Conservation (phyloP, 371 early-diverging fungal species). For the Mucor plumbeus region DNA sequence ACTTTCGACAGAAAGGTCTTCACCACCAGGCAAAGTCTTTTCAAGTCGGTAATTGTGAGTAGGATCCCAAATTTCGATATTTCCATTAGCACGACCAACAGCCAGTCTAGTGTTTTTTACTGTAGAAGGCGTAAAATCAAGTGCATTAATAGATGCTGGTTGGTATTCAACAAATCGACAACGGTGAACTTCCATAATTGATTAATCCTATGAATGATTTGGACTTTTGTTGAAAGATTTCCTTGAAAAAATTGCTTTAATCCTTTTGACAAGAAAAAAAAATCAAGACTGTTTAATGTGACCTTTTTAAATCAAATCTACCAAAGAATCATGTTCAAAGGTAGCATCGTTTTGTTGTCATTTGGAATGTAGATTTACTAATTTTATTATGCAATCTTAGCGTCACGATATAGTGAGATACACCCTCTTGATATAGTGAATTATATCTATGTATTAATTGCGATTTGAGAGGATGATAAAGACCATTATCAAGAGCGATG, state of each 20-base stretch:
- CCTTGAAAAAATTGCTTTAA: slow-evolving; percentile 4
- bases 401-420: no score
- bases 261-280: neutral
- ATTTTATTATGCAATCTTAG: no score
- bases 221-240: neutral
- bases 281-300: slow-evolving; percentile 7
- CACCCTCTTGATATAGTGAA: no score
- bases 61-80: slow-evolving; percentile 93
- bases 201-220: neutral
- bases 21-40: slow-evolving; percentile 83
- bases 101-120: slow-evolving; percentile 66
- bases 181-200: slow-evolving; percentile 79
- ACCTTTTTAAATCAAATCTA: neutral
- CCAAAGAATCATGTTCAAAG: no score
- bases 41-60: slow-evolving; percentile 67
- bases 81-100: slow-evolving; percentile 89
- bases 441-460: no score
- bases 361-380: no score
- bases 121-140: slow-evolving; percentile 75
- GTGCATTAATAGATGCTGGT: slow-evolving; percentile 84
- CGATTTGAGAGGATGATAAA: no score
- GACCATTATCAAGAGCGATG: no score
- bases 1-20: slow-evolving; percentile 78
- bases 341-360: no score
- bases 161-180: slow-evolving; percentile 91